Percentiles rank a stretch among this genome's conserved stretches.
phyloP scores from a whole-genome alignment of 202 grass and related monocot genomes.

The Musa balbisiana region DNA sequence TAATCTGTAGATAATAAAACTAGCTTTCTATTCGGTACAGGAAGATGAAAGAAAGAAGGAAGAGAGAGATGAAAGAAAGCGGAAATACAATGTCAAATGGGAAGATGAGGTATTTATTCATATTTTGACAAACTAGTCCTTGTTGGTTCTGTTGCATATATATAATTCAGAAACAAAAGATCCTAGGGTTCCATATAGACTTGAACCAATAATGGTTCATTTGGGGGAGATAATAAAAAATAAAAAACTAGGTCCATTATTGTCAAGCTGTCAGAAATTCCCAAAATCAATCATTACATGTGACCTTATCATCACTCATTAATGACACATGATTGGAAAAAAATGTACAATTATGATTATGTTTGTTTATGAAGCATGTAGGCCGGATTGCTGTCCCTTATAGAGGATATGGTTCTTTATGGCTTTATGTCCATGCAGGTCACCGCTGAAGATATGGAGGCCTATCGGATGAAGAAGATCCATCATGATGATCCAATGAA shows the following conservation, averaged over 20 bases:
- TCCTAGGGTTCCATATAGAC: too few relatives aligned
- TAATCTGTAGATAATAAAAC: slow-evolving; percentile 13
- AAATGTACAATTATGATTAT: not conserved
- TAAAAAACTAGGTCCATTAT: too few relatives aligned
- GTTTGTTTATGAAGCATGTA: not conserved
- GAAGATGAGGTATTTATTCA: slow-evolving; percentile 51
- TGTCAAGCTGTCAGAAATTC: too few relatives aligned
- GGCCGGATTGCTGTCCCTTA: not conserved
- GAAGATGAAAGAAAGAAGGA: slow-evolving; percentile 75
- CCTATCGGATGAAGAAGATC: slow-evolving; percentile 74
- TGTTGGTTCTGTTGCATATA: not conserved
- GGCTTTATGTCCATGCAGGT: slow-evolving; percentile 18
- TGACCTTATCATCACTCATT: too few relatives aligned
- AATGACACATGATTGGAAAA: too few relatives aligned
- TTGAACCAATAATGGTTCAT: too few relatives aligned
- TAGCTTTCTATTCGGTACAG: slow-evolving; percentile 30
- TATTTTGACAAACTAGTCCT: not conserved
- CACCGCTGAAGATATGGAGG: slow-evolving; percentile 89
- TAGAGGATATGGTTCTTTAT: not conserved
- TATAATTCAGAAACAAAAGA: not conserved
- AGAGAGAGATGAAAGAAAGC: slow-evolving; percentile 81
- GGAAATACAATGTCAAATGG: slow-evolving; percentile 93
- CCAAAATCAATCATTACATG: too few relatives aligned
- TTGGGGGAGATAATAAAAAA: too few relatives aligned
- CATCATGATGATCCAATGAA: slow-evolving; percentile 93